These are phyloP conservation scores for Suhomyces wounanorum DNA, from an alignment of 1,139 yeast genomes.

Conservation along the genomic window DNA sequence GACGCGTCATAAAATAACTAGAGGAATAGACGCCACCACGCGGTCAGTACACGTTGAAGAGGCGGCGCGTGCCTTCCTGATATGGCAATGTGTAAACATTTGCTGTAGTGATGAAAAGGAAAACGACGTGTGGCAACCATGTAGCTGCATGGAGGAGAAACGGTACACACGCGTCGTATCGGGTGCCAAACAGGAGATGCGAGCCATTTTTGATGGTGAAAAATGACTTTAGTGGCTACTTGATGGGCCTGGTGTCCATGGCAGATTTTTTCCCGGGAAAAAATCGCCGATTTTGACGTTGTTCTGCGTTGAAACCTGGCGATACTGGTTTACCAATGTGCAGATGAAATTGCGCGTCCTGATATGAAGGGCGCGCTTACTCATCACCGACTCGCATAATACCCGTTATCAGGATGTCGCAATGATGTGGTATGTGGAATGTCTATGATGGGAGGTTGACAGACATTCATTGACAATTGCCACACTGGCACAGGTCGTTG, in stretches of 20 bases:
- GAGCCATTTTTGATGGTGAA: not conserved
- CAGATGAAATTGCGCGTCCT: constrained; percentile 3
- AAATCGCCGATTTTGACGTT: not conserved
- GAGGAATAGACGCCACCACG: not conserved
- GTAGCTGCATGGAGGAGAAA: not conserved
- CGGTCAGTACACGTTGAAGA: not conserved
- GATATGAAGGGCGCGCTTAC: constrained; percentile 1
- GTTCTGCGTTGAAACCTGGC: not conserved
- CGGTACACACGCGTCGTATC: not conserved
- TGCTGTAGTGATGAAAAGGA: not conserved
- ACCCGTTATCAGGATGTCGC: not conserved
- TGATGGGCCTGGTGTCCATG: not conserved
- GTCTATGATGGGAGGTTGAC: not conserved
- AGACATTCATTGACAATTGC: not conserved
- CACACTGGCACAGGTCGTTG: not conserved
- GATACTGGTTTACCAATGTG: not conserved
- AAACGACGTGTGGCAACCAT: not conserved
- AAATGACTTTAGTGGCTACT: not conserved
- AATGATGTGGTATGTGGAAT: not conserved
- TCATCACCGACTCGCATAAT: constrained; percentile 9
- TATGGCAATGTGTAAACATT: constrained; percentile 8
- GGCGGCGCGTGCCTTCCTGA: constrained; percentile 7
- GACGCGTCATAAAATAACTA: constrained; percentile 9
- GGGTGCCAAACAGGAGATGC: not conserved
- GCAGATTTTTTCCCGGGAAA: not conserved